Conservation (phyloP, 2,329 filamentous ascomycete species). For the Aspergillus luchuensis region DNA sequence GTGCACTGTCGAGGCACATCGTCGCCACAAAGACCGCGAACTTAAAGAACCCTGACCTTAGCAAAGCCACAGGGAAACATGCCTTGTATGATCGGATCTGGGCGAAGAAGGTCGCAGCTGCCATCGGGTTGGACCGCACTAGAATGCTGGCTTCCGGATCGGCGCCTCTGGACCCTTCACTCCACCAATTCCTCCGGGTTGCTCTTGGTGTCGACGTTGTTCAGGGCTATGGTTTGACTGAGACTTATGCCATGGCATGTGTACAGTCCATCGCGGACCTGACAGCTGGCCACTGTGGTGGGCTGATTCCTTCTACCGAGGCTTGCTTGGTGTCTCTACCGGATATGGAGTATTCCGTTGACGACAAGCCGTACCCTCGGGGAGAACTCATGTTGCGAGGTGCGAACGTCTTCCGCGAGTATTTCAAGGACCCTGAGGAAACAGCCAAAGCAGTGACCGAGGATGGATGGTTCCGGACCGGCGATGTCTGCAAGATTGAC, state of each 20-base stretch:
- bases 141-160: conserved; percentile 81
- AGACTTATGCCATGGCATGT: conserved; percentile 79
- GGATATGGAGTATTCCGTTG: conserved; percentile 88
- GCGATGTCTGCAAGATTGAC: conserved; percentile 87
- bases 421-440: conserved; percentile 88
- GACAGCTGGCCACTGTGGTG: conserved; percentile 78
- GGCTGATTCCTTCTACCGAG: conserved; percentile 67
- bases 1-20: conserved; percentile 76
- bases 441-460: conserved; percentile 78
- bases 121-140: conserved; percentile 74
- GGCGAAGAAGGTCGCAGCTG: conserved; percentile 82
- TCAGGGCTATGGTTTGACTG: conserved; percentile 93
- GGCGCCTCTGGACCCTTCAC: conserved; percentile 82
- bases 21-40: conserved; percentile 77
- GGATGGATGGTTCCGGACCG: conserved; percentile 96
- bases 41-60: conserved; percentile 67
- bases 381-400: conserved; percentile 87
- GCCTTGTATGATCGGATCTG: conserved; percentile 69
- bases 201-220: conserved; percentile 76
- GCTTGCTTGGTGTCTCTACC: conserved; percentile 82
- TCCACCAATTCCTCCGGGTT: conserved; percentile 86
- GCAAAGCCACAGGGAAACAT: conserved; percentile 67
- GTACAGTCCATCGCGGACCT: conserved; percentile 73
- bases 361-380: conserved; percentile 85
- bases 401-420: conserved; percentile 77